A percentile compares a stretch with the other conserved stretches of the same genome.
Conservation (phyloP, 306 rosid species). For the Quercus variabilis region DNA sequence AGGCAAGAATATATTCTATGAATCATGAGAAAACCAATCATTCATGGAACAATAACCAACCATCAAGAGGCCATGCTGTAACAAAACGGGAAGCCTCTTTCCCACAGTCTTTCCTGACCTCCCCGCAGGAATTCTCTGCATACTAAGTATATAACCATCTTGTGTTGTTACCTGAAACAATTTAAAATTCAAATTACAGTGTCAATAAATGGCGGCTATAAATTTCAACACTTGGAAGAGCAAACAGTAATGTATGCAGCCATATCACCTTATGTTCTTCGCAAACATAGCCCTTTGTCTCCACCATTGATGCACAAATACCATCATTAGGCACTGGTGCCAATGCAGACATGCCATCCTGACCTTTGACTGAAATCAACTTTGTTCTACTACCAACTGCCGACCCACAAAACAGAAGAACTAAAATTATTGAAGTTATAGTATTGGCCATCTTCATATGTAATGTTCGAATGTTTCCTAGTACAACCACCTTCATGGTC, state of each 20-base stretch:
- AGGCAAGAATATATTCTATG: neutral
- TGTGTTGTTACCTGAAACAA: constrained; percentile 56
- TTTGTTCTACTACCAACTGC: constrained; percentile 19
- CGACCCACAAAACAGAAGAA: constrained; percentile 14
- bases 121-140: constrained; percentile 55
- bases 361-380: neutral
- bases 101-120: constrained; percentile 28
- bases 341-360: constrained; percentile 6
- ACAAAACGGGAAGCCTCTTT: constrained; percentile 48
- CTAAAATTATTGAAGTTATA: constrained; percentile 18
- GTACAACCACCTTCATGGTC: neutral
- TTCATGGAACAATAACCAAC: constrained; percentile 30
- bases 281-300: constrained; percentile 55
- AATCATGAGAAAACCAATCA: neutral
- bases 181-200: constrained; percentile 2
- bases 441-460: constrained; percentile 32
- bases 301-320: constrained; percentile 52
- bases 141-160: constrained; percentile 68
- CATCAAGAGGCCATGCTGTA: constrained; percentile 77
- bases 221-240: constrained; percentile 14
- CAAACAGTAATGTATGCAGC: constrained; percentile 10
- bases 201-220: neutral
- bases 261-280: constrained; percentile 54
- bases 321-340: constrained; percentile 28
- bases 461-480: neutral